Evolutionary conservation across 2,329 filamentous ascomycete genomes (phyloP).

Genomic region (Sarocladiaceae sp.): DNA sequence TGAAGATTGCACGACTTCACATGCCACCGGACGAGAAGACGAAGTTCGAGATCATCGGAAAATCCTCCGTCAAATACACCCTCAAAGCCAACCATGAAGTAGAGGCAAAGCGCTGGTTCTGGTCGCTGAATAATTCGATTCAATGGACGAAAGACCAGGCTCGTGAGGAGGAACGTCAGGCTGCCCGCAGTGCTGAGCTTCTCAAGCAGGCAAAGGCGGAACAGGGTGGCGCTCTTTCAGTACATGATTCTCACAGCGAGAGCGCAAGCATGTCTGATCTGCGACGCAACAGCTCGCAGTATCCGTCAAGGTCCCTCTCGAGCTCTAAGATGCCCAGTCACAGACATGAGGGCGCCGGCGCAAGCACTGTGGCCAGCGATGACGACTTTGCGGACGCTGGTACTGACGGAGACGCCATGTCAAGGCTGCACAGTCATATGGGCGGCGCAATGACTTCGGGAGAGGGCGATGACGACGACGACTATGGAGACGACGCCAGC

Average conservation of each 20-base stretch:
- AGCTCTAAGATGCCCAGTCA: slow-evolving; percentile 24
- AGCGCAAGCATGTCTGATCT: slow-evolving; percentile 46
- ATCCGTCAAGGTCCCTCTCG: slow-evolving; percentile 26
- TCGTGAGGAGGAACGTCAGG: slow-evolving; percentile 78
- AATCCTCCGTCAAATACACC: slow-evolving; percentile 97
- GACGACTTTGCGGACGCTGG: slow-evolving; percentile 47
- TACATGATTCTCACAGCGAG: slow-evolving; percentile 46
- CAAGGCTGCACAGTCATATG: slow-evolving; percentile 29
- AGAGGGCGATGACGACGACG: slow-evolving; percentile 64
- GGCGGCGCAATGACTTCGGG: slow-evolving; percentile 29
- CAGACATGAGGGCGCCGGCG: slow-evolving; percentile 31
- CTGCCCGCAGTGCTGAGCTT: slow-evolving; percentile 68
- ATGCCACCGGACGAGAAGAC: slow-evolving; percentile 98
- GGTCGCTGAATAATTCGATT: slow-evolving; percentile 97
- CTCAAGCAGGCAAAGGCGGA: slow-evolving; percentile 77
- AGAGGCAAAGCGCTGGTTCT: slow-evolving; percentile 98
- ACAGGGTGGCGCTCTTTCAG: slow-evolving; percentile 48
- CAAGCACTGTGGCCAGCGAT: slow-evolving; percentile 47
- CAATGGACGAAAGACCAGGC: slow-evolving; percentile 98
- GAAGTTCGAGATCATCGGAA: slow-evolving; percentile 95
- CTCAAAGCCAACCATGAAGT: slow-evolving; percentile 97
- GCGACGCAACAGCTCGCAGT: slow-evolving; percentile 39
- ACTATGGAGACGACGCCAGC: slow-evolving; percentile 68
- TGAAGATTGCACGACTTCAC: slow-evolving; percentile 89
- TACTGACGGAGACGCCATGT: slow-evolving; percentile 36